These are phyloP conservation scores for Iberis pinnata DNA, from an alignment of 345 rosid species.

Conservation along the genomic window DNA sequence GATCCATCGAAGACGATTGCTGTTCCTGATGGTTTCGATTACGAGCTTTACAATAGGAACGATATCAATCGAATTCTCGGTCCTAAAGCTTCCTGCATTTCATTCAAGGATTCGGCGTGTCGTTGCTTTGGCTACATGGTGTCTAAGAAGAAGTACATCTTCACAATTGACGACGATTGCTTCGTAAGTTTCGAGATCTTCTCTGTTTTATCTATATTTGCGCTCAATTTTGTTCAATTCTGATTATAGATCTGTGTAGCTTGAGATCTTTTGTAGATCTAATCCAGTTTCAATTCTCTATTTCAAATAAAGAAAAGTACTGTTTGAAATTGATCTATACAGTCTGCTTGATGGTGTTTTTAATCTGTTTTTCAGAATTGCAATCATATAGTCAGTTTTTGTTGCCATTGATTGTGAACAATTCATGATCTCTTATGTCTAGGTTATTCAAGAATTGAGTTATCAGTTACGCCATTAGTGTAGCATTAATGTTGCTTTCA, in stretches of 20 bases:
- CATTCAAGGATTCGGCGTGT: slow-evolving; percentile 98
- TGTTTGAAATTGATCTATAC: too few relatives aligned
- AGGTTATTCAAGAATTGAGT: too few relatives aligned
- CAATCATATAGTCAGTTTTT: not conserved
- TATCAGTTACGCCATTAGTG: not conserved
- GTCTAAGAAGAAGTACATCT: too few relatives aligned
- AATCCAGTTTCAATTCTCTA: too few relatives aligned
- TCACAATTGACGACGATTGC: too few relatives aligned
- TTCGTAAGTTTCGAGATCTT: slow-evolving; percentile 75
- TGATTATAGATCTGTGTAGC: too few relatives aligned
- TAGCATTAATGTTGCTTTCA: slow-evolving; percentile 24
- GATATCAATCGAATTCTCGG: slow-evolving; percentile 85
- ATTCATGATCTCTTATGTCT: slow-evolving; percentile 5
- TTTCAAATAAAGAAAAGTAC: too few relatives aligned
- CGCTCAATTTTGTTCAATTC: too few relatives aligned
- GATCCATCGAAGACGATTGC: slow-evolving; percentile 75
- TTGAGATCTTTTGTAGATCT: too few relatives aligned
- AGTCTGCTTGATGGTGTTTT: too few relatives aligned
- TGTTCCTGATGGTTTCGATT: slow-evolving; percentile 92
- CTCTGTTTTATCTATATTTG: too few relatives aligned
- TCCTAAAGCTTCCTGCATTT: slow-evolving; percentile 91
- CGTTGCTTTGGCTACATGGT: slow-evolving; percentile 97
- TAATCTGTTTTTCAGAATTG: slow-evolving; percentile 1
- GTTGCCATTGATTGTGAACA: not conserved
- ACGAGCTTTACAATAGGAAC: slow-evolving; percentile 87